Evolutionary conservation across 2,329 filamentous ascomycete species (phyloP).

Genomic region (Sporothrix euskadiensis): DNA sequence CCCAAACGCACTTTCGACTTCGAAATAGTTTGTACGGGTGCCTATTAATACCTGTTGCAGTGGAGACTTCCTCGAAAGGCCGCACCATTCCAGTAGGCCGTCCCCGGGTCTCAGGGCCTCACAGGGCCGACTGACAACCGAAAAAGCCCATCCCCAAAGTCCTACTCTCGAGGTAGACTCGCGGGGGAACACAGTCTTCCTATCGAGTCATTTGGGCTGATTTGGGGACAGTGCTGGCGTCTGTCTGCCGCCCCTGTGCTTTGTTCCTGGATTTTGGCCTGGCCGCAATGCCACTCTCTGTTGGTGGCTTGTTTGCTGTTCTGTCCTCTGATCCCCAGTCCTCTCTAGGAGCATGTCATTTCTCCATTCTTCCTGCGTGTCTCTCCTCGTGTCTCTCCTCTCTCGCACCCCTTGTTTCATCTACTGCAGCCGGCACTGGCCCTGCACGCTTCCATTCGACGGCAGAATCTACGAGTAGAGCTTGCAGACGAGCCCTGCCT

Average conservation of each 20-base stretch:
- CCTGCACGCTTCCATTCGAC: slow-evolving; percentile 23
- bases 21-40: slow-evolving; percentile 16
- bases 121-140: not conserved
- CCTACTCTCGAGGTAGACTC: not conserved
- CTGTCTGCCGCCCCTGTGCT: not conserved
- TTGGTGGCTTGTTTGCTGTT: not conserved
- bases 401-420: slow-evolving; percentile 24
- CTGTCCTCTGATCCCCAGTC: too few relatives aligned
- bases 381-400: slow-evolving; percentile 7
- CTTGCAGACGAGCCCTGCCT: slow-evolving; percentile 1
- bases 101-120: not conserved
- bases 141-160: not conserved
- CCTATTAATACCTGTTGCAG: slow-evolving; percentile 6
- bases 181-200: not conserved
- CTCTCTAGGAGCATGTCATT: not conserved
- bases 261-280: slow-evolving; percentile 16
- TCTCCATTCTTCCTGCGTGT: slow-evolving; percentile 7
- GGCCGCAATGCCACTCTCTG: not conserved
- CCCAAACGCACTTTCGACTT: not conserved
- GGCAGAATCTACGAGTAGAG: not conserved
- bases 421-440: slow-evolving; percentile 24
- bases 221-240: not conserved
- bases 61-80: not conserved
- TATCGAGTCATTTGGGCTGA: not conserved
- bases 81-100: not conserved